Evolutionary conservation across 768 basidiomycete genomes (phyloP).

Genomic region (Amanita pallidorosea): DNA sequence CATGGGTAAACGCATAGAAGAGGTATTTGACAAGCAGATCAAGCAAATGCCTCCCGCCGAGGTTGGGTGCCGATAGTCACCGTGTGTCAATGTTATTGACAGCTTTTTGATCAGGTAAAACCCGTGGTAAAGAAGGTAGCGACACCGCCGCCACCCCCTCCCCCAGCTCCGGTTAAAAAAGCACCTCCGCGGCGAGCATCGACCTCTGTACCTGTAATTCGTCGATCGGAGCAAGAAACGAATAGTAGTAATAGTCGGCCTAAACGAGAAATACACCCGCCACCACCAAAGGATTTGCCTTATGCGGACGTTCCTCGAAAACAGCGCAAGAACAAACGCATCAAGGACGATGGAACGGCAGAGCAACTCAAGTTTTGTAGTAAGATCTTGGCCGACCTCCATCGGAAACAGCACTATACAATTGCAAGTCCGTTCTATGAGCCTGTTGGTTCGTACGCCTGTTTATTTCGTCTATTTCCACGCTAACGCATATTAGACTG

Average conservation of each 20-base stretch:
- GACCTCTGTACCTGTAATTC: slow-evolving; percentile 71
- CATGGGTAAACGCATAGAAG: slow-evolving; percentile 78
- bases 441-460: slow-evolving; percentile 69
- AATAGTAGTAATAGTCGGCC: slow-evolving; percentile 59
- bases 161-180: slow-evolving; percentile 30
- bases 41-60: slow-evolving; percentile 76
- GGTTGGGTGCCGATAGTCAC: slow-evolving; percentile 31
- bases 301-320: slow-evolving; percentile 74
- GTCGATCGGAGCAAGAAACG: slow-evolving; percentile 57
- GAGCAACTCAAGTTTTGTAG: slow-evolving; percentile 82
- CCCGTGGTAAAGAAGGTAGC: slow-evolving; percentile 33
- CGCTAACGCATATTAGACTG: slow-evolving; percentile 41
- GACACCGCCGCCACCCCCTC: slow-evolving; percentile 35
- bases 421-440: slow-evolving; percentile 83
- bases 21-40: slow-evolving; percentile 80
- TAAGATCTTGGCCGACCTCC: slow-evolving; percentile 65
- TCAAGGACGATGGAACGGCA: slow-evolving; percentile 54
- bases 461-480: slow-evolving; percentile 2
- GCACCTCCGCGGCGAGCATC: slow-evolving; percentile 58
- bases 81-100: background rate
- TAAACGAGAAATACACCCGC: slow-evolving; percentile 96
- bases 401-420: slow-evolving; percentile 66
- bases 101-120: slow-evolving; percentile 18
- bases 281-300: slow-evolving; percentile 81
- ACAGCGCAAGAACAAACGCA: slow-evolving; percentile 47